phyloP scores from a whole-genome alignment of 805 yeast genomes.

The Barnettozyma botsteinii region DNA sequence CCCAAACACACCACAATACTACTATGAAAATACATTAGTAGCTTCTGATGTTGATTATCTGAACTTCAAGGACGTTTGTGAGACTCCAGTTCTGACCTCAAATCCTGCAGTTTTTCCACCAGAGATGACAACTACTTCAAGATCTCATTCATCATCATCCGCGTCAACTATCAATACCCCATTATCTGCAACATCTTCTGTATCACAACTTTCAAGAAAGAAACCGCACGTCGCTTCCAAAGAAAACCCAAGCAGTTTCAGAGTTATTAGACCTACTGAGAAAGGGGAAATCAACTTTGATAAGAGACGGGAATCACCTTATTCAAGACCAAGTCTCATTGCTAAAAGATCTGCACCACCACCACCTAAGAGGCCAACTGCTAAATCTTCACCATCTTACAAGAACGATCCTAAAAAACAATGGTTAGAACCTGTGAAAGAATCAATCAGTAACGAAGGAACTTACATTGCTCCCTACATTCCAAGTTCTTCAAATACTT shows the following conservation, averaged over 20 bases:
- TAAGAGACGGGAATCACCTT: constrained; percentile 71
- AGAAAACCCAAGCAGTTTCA: constrained; percentile 42
- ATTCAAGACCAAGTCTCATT: constrained; percentile 48
- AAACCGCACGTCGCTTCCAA: constrained; percentile 7
- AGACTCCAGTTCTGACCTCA: not conserved
- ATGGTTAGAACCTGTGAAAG: constrained; percentile 20
- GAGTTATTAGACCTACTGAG: constrained; percentile 59
- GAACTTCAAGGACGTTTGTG: constrained; percentile 39
- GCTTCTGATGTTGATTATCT: constrained; percentile 41
- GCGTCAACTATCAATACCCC: not conserved
- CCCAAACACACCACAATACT: constrained; percentile 66
- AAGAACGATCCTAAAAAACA: constrained; percentile 7
- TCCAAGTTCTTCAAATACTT: constrained; percentile 37
- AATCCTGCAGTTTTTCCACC: not conserved
- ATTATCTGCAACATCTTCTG: not conserved
- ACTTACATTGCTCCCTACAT: constrained; percentile 32
- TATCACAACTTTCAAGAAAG: constrained; percentile 10
- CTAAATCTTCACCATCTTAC: not conserved
- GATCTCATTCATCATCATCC: not conserved
- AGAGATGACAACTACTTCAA: not conserved
- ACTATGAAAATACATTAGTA: constrained; percentile 37
- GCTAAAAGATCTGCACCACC: constrained; percentile 72
- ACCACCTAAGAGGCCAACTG: constrained; percentile 39
- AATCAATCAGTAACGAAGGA: constrained; percentile 21
- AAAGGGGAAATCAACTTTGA: constrained; percentile 77